Evolutionary conservation across 2,329 filamentous ascomycete species (phyloP).

Genomic region (Penicillium sp.): DNA sequence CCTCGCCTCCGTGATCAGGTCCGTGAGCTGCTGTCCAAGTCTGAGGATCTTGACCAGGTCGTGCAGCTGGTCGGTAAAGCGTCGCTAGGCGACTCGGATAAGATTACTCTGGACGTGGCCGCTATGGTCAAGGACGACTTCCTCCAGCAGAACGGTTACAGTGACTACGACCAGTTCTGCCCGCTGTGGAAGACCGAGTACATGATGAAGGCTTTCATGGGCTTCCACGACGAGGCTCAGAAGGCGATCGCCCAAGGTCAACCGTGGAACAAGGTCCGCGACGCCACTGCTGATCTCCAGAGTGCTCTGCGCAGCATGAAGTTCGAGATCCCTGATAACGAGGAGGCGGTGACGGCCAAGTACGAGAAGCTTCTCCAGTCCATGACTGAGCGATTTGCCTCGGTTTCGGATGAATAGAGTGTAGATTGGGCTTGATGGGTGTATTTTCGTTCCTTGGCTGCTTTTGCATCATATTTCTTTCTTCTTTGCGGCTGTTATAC

Average conservation of each 20-base stretch:
- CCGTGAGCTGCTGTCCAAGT: conserved; percentile 89
- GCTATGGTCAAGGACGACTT: conserved; percentile 97
- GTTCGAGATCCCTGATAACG: conserved; percentile 87
- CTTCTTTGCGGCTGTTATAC: conserved; percentile 26
- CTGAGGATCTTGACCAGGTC: conserved; percentile 96
- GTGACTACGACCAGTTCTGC: conserved; percentile 98
- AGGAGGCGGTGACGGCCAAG: conserved; percentile 83
- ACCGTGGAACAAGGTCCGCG: conserved; percentile 89
- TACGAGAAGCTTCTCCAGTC: conserved; percentile 89
- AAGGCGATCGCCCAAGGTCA: conserved; percentile 91
- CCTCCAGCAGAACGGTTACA: conserved; percentile 98
- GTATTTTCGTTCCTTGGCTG: conserved; percentile 3
- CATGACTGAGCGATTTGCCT: conserved; percentile 97
- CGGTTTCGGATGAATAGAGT: conserved; percentile 86
- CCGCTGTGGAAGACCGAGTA: conserved; percentile 99
- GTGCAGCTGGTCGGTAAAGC: conserved; percentile 98
- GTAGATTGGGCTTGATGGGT: conserved; percentile 5
- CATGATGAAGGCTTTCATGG: conserved; percentile 99
- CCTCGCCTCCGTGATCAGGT: conserved; percentile 89
- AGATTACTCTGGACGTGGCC: conserved; percentile 95
- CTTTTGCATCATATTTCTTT: conserved; percentile 21
- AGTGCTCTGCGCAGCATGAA: conserved; percentile 86
- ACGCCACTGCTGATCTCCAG: conserved; percentile 86
- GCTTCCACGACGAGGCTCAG: conserved; percentile 95
- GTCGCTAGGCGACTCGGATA: conserved; percentile 91